A percentile compares a stretch with the other conserved stretches of the same genome.
phyloP scores from a whole-genome alignment of 2,329 filamentous ascomycete genomes.

The Talaromyces sp. region DNA sequence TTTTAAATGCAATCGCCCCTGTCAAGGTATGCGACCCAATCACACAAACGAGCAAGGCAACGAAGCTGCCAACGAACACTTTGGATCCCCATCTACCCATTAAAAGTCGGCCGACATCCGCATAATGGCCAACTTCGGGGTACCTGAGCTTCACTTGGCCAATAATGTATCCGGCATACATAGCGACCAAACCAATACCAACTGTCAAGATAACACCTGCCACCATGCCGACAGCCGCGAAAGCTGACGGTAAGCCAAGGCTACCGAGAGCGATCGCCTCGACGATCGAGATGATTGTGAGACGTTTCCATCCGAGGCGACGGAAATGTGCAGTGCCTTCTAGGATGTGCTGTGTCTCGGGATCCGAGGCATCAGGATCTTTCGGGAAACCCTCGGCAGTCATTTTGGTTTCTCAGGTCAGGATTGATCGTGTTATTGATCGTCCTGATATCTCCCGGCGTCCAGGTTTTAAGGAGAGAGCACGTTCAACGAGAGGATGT shows the following conservation, averaged over 20 bases:
- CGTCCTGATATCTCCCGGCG: no score
- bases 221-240: slow-evolving; percentile 49
- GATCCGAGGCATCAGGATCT: not conserved
- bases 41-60: slow-evolving; percentile 10
- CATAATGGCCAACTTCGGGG: slow-evolving; percentile 15
- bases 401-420: not conserved
- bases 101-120: slow-evolving; percentile 12
- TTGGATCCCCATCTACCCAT: slow-evolving; percentile 13
- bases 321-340: slow-evolving; percentile 1
- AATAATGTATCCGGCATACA: slow-evolving; percentile 30
- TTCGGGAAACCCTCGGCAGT: not conserved
- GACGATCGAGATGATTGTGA: slow-evolving; percentile 12
- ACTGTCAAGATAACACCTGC: slow-evolving; percentile 46
- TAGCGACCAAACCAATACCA: slow-evolving; percentile 40
- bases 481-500: no score
- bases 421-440: not conserved
- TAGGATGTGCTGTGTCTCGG: not conserved
- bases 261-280: slow-evolving; percentile 13
- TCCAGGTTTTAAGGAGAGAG: no score
- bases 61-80: slow-evolving; percentile 15
- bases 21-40: slow-evolving; percentile 19
- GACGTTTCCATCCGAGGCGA: slow-evolving; percentile 12
- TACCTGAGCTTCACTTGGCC: slow-evolving; percentile 17
- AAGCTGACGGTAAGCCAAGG: slow-evolving; percentile 29
- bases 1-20: slow-evolving; percentile 15